Base-by-base conservation (phyloP, 2,329 filamentous ascomycete genomes). In the Colletotrichum sidae region DNA sequence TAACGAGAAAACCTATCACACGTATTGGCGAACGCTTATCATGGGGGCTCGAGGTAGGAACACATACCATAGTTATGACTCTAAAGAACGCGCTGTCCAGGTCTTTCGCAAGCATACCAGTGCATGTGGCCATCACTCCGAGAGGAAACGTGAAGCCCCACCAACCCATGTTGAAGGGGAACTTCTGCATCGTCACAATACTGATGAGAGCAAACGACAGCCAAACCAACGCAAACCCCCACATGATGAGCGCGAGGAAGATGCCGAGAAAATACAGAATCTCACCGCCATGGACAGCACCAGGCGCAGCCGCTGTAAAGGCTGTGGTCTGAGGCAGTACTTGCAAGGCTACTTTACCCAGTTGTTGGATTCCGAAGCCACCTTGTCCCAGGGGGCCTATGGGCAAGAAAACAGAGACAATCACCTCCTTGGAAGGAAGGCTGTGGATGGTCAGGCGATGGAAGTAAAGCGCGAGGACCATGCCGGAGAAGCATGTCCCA, bases 301-400 rank as follows among this genome's bases (percentile, higher is more conserved):
- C 69, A 9, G 71, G 75, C 25, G 74, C 78, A 2, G 82, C 77
- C 38, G 78, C 79, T 1, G 80, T 81, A 15, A 90, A 86, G 0
- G 78, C 77, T 56, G 68, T 72, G 2, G 76, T 80, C 46, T 75
- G 57, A 0, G 79, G 80, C 17, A 84, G 72, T 3, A 82, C 61
- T 4, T 73, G 70, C 53, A 82, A 70, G 4, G 85, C 82, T 4
- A 83, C 80, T 51, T 80, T 79, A 7, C 85, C 86, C 3, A 83
- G 76, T 68, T 85, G 81, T 74, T 85, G 80, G 45, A 84, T 82
- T 53, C 80, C 84, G 71, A 86, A 92, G 2, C 87, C 88, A 12
- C 89, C 90, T 73, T 90, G 88, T 0, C 89, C 89, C 0, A 91
- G 76, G 0, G 90, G 89, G 0, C 90, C 89, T 0, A 92, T 79